Conservation (phyloP, 2,329 filamentous ascomycete species). For the Fusarium sp. region DNA sequence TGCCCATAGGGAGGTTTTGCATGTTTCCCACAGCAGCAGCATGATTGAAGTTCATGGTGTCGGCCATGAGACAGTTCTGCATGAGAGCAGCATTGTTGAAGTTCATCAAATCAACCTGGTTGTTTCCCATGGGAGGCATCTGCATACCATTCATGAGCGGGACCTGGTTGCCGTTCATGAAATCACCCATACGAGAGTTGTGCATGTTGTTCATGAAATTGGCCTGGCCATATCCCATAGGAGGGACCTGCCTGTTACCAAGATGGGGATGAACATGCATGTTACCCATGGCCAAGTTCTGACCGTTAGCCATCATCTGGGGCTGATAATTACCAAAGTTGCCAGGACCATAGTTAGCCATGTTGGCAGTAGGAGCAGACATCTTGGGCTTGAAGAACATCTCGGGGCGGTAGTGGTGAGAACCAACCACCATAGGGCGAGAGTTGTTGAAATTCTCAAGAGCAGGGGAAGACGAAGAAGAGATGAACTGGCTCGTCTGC, state of each 20-base stretch:
- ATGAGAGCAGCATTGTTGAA: background rate
- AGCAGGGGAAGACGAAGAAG: too few relatives aligned
- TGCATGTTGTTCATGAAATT: too few relatives aligned
- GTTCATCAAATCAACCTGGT: background rate
- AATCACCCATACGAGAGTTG: too few relatives aligned
- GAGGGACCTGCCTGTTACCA: background rate
- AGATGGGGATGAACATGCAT: background rate
- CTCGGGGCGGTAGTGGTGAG: background rate
- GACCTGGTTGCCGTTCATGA: background rate
- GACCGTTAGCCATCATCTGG: background rate
- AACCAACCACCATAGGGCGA: constrained; percentile 1
- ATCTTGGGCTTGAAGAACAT: background rate
- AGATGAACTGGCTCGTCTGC: background rate
- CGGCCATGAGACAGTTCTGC: too few relatives aligned
- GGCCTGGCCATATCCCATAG: background rate
- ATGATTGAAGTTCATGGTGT: too few relatives aligned
- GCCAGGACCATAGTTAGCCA: background rate
- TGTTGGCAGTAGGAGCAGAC: background rate
- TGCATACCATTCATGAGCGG: background rate
- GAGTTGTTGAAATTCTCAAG: background rate
- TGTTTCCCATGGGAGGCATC: background rate
- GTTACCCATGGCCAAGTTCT: background rate
- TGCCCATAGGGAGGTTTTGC: too few relatives aligned
- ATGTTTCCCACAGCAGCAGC: too few relatives aligned
- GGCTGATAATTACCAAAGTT: background rate